Conservation (phyloP, 1,139 yeast genomes). For the Starmera stellimalicola region DNA sequence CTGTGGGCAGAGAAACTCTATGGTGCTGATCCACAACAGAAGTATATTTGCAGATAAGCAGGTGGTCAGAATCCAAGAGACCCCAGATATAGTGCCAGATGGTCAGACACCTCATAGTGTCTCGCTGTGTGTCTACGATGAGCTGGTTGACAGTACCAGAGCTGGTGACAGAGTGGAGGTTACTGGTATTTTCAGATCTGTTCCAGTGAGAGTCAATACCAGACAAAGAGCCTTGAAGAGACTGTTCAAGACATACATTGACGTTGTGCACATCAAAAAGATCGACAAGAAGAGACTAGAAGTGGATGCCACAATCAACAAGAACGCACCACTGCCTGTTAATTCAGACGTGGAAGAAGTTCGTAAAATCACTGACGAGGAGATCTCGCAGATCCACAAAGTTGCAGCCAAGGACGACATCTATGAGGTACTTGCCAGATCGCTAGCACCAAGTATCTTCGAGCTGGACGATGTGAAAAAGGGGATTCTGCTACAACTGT, state of each 20-base stretch:
- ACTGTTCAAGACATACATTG: conserved; percentile 85
- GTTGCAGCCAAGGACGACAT: conserved; percentile 64
- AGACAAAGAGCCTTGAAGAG: conserved; percentile 77
- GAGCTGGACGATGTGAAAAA: conserved; percentile 96
- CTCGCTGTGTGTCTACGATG: conserved; percentile 91
- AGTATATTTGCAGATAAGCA: conserved; percentile 93
- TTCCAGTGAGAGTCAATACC: conserved; percentile 83
- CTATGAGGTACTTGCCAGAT: conserved; percentile 82
- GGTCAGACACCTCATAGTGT: conserved; percentile 98
- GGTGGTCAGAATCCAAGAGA: conserved; percentile 87
- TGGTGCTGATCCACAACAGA: conserved; percentile 87
- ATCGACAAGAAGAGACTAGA: conserved; percentile 78
- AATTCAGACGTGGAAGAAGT: conserved; percentile 62
- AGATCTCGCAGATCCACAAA: conserved; percentile 52
- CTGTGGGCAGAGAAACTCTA: conserved; percentile 80
- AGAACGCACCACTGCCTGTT: conserved; percentile 42
- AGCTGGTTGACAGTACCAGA: conserved; percentile 84
- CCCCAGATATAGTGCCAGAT: conserved; percentile 97
- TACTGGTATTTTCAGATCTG: conserved; percentile 88
- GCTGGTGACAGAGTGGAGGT: conserved; percentile 97
- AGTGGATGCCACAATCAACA: conserved; percentile 59
- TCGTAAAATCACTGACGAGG: conserved; percentile 59
- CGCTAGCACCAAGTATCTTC: conserved; percentile 90
- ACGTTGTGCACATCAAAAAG: conserved; percentile 87
- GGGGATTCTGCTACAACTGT: conserved; percentile 83